Conservation (phyloP, 106 monocot genomes). For the Dendrobium nobile region DNA sequence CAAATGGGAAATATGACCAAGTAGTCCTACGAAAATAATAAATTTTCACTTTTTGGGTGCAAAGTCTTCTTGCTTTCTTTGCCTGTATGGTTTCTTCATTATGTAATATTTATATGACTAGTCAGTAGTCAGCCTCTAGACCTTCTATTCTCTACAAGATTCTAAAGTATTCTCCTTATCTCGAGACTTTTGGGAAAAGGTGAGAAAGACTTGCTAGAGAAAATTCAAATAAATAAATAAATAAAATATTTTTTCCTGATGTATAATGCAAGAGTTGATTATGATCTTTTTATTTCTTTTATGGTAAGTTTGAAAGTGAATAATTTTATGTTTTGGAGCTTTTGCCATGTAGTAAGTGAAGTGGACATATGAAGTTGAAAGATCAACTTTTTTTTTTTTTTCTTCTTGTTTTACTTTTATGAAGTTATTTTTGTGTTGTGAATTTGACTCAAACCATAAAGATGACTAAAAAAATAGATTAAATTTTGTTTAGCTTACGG, state of each 20-base stretch:
- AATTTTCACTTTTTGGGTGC: not conserved
- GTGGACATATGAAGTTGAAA: not conserved
- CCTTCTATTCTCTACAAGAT: not conserved
- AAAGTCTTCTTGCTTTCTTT: not conserved
- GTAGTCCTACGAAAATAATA: not conserved
- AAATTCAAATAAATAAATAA: too few relatives aligned
- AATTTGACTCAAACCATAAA: too few relatives aligned
- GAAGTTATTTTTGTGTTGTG: too few relatives aligned
- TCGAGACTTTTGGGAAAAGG: not conserved
- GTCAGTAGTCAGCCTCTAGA: not conserved
- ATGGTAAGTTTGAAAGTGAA: not conserved
- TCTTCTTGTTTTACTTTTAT: too few relatives aligned
- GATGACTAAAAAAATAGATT: too few relatives aligned
- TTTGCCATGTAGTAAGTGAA: not conserved
- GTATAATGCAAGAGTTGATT: not conserved
- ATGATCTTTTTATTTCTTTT: not conserved
- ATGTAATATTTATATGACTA: not conserved
- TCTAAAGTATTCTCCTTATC: not conserved
- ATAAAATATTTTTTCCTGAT: not conserved
- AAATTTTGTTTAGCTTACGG: too few relatives aligned
- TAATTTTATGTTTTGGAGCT: not conserved
- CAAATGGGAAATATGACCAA: too few relatives aligned
- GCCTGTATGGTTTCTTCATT: not conserved
- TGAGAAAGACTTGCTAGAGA: too few relatives aligned
- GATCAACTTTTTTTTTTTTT: too few relatives aligned